phyloP scores from a whole-genome alignment of 208 protist species.

The Trichomonas vaginalis region DNA sequence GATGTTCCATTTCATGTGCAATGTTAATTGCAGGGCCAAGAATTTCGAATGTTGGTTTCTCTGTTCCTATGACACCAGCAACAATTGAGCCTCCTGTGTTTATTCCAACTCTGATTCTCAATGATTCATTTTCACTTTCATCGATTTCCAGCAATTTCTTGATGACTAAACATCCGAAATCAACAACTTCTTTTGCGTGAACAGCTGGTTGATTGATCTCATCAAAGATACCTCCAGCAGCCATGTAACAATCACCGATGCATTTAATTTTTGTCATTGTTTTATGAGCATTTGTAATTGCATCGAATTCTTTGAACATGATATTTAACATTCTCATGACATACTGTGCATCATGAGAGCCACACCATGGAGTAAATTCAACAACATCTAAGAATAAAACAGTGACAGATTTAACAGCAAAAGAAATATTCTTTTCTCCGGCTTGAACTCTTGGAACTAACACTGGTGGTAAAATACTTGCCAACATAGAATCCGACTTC shows the following conservation, averaged over 20 bases:
- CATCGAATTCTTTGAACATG: background rate
- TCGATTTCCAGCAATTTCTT: background rate
- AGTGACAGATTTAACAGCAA: background rate
- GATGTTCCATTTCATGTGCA: background rate
- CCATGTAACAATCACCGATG: background rate
- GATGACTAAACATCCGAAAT: background rate
- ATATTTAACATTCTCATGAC: background rate
- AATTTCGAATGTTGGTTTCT: background rate
- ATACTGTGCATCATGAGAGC: background rate
- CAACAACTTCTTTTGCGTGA: background rate
- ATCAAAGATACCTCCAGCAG: background rate
- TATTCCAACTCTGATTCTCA: too few relatives aligned
- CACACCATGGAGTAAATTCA: background rate
- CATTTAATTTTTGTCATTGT: background rate
- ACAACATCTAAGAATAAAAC: background rate
- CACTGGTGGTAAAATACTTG: background rate
- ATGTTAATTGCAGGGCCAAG: background rate
- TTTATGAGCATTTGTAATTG: background rate
- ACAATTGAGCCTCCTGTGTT: background rate
- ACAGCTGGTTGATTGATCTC: background rate
- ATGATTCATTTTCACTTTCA: background rate
- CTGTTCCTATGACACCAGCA: background rate
- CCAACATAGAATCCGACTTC: background rate
- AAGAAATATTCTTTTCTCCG: background rate
- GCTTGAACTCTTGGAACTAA: background rate